Percentiles rank a stretch among this genome's conserved stretches.
These are phyloP conservation scores for Ophiostoma tasmaniense DNA, from an alignment of 2,329 filamentous ascomycete species.

Conservation along the genomic window DNA sequence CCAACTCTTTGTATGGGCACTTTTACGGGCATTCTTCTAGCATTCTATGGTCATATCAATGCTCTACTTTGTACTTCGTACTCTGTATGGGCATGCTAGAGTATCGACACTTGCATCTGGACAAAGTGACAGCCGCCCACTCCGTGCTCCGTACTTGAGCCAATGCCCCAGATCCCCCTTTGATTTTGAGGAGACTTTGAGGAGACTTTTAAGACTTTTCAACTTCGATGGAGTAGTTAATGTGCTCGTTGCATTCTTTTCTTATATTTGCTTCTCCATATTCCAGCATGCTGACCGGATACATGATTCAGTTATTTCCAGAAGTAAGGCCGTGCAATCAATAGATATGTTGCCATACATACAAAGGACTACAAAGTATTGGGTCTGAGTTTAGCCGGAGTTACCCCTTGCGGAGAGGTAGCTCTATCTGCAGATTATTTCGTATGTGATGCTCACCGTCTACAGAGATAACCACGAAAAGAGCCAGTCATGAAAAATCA, in stretches of 20 bases:
- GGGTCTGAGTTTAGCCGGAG: background rate
- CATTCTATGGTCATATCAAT: background rate
- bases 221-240: background rate
- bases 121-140: background rate
- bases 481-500: too few relatives aligned
- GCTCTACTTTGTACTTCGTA: too few relatives aligned
- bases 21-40: background rate
- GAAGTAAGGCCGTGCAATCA: background rate
- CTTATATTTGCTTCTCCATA: background rate
- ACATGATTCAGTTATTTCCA: background rate
- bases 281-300: background rate
- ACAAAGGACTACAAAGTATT: background rate
- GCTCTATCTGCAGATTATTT: background rate
- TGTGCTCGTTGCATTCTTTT: background rate
- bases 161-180: slow-evolving; percentile 2
- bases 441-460: background rate
- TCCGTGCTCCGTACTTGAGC: background rate
- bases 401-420: background rate
- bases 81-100: background rate
- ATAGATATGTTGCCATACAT: background rate
- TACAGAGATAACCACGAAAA: background rate
- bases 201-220: too few relatives aligned
- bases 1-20: background rate
- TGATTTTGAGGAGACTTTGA: background rate
- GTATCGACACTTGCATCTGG: background rate